Base-by-base conservation (phyloP, 345 rosid species). In the Eucalyptus curtisii region DNA sequence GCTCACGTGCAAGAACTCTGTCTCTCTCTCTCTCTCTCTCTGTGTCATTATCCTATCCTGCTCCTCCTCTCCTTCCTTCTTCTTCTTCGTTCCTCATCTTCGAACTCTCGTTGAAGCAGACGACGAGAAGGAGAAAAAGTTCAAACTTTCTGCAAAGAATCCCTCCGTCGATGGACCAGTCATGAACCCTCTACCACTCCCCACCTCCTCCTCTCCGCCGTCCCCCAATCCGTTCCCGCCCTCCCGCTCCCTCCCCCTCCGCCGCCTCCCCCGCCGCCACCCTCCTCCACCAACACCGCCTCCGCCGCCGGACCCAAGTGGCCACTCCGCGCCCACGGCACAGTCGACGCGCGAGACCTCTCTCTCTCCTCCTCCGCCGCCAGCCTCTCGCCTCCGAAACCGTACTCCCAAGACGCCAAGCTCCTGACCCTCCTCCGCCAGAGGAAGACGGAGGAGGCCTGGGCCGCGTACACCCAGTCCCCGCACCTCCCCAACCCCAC, bases 401-500 rank as follows among this genome's bases (percentile, higher is more conserved):
- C 87, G 87, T 80, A 37, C 90, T 88, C 91, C 16, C 81, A 91
- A 85, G 99, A 97, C 89, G 95, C 92, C 68, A 89, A 93, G n/a
- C 96, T 97, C 53, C 88, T 96, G 10, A 88, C 89, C 22, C 99
- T 96, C 89, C 99, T 97, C 79, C 98, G 98, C 49, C 95, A 92
- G 80, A 85, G 98, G 64, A 93, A 86, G 91, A 97, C 99, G 42
- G 96, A 95, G 20, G 96, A 94, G 71, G 99, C 99, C 30, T 97
- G 99, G 99, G 88, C 85, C 48, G 85, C 89, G n/a, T 97, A 97
- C 90, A 88, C 93, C 10, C 96, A 93, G 81, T 93, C 92, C 82
- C 37, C 94, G 87, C 93, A 90, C 87, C 96, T 97, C 40, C 98
- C 99, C 4, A 94, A 92, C 50, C 93, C 99, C 84, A 94, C 97